Percentiles rank a stretch among this genome's conserved stretches.
Evolutionary conservation across 1,284 basidiomycete species (phyloP).

Genomic region (Ganoderma lucidum): DNA sequence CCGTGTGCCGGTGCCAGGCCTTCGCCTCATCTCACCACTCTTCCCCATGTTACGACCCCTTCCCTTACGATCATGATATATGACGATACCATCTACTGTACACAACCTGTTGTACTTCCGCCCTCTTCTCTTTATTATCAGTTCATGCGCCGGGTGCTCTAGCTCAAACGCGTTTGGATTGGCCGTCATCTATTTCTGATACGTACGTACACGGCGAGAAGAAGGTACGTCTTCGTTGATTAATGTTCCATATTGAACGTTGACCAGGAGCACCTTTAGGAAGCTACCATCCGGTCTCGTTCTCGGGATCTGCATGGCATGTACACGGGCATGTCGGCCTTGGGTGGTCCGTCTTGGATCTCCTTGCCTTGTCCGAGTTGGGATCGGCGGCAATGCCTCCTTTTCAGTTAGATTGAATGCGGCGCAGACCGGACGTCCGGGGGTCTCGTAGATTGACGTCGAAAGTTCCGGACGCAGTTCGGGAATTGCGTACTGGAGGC

Average conservation of each 20-base stretch:
- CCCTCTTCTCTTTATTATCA: not conserved
- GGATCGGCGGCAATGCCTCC: not conserved
- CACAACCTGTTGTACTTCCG: not conserved
- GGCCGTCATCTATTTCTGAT: not conserved
- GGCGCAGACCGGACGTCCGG: not conserved
- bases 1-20: not conserved
- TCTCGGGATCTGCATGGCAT: not conserved
- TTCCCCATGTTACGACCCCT: not conserved
- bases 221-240: slow-evolving; percentile 1
- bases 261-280: not conserved
- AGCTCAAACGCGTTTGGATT: not conserved
- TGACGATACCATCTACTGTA: not conserved
- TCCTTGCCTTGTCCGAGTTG: not conserved
- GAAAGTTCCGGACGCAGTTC: not conserved
- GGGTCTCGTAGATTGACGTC: not conserved
- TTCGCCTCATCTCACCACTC: not conserved
- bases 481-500: not conserved
- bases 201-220: not conserved
- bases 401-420: not conserved
- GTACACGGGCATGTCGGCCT: slow-evolving; percentile 6
- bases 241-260: not conserved
- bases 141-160: not conserved
- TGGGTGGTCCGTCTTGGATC: not conserved
- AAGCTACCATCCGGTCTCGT: not conserved
- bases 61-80: not conserved